Evolutionary conservation across 805 yeast genomes (phyloP).

Genomic region (Komagataella mondaviorum): DNA sequence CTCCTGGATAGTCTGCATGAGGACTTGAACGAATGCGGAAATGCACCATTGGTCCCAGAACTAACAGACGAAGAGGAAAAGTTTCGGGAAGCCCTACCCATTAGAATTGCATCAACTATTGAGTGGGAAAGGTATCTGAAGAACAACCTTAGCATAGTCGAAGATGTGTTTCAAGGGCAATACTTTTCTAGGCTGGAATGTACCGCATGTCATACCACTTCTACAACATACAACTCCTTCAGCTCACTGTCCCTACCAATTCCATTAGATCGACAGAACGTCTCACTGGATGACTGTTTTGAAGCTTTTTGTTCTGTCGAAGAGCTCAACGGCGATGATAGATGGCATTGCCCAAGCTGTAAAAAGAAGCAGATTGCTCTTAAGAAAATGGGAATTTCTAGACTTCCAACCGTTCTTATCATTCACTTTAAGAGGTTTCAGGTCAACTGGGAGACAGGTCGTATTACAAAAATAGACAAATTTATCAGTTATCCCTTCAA

Average conservation of each 20-base stretch:
- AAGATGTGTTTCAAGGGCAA: constrained; percentile 82
- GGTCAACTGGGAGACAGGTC: constrained; percentile 20
- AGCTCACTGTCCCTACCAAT: constrained; percentile 72
- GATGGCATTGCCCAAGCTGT: constrained; percentile 79
- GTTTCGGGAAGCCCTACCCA: constrained; percentile 56
- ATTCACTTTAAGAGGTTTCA: constrained; percentile 78
- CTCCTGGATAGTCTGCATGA: constrained; percentile 70
- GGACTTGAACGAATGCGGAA: constrained; percentile 61
- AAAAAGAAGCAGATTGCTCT: constrained; percentile 46
- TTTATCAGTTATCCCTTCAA: constrained; percentile 56
- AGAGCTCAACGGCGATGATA: constrained; percentile 59
- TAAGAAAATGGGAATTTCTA: constrained; percentile 58
- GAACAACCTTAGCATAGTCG: constrained; percentile 67
- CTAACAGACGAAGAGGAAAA: constrained; percentile 62
- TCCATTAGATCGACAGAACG: constrained; percentile 28
- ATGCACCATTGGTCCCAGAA: constrained; percentile 38
- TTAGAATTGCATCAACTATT: constrained; percentile 70
- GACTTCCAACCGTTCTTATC: constrained; percentile 69
- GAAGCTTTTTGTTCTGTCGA: constrained; percentile 69
- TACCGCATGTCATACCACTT: constrained; percentile 55
- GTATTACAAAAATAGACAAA: constrained; percentile 45
- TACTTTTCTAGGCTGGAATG: constrained; percentile 70
- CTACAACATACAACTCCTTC: constrained; percentile 80
- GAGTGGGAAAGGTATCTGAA: constrained; percentile 87
- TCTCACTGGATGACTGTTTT: constrained; percentile 49